Conservation (phyloP, 257 asterid genomes). For the Ilex aquifolium region DNA sequence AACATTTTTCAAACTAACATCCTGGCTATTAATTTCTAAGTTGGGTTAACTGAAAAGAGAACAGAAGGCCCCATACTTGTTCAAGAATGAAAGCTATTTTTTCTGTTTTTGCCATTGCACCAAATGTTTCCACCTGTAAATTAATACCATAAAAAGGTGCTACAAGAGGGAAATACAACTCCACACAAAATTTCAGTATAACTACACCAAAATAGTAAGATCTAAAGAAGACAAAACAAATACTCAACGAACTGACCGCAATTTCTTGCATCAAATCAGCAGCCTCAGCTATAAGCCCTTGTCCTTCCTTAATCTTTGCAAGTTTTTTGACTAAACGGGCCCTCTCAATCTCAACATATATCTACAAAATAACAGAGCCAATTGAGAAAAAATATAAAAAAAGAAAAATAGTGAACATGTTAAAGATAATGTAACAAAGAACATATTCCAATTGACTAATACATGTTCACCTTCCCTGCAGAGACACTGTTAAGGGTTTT, state of each 20-base stretch:
- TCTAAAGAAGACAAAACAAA: background rate
- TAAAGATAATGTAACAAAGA: too few species aligned
- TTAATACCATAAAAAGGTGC: slow-evolving; percentile 10
- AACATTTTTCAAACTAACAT: slow-evolving; percentile 6
- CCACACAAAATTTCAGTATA: background rate
- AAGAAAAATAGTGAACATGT: background rate
- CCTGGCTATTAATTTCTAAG: slow-evolving; percentile 5
- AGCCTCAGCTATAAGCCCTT: slow-evolving; percentile 86
- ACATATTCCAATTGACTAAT: too few species aligned
- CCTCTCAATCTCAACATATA: slow-evolving; percentile 97
- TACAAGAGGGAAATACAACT: slow-evolving; percentile 1
- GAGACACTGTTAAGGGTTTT: slow-evolving; percentile 85
- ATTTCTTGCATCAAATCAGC: slow-evolving; percentile 99
- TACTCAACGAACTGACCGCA: slow-evolving; percentile 60
- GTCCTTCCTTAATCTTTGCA: slow-evolving; percentile 87
- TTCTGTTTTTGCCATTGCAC: slow-evolving; percentile 99
- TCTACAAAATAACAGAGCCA: slow-evolving; percentile 28
- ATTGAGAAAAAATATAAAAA: background rate
- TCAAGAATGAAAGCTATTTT: slow-evolving; percentile 95
- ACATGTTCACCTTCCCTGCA: slow-evolving; percentile 79
- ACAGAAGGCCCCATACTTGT: slow-evolving; percentile 51
- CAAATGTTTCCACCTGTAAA: slow-evolving; percentile 88
- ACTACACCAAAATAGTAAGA: background rate
- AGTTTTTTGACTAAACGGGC: slow-evolving; percentile 91
- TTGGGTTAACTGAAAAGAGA: slow-evolving; percentile 4